Percentiles rank a stretch among this genome's conserved stretches.
Conservation (phyloP, 192 early-diverging fungal genomes). For the Coemansia sp. region DNA sequence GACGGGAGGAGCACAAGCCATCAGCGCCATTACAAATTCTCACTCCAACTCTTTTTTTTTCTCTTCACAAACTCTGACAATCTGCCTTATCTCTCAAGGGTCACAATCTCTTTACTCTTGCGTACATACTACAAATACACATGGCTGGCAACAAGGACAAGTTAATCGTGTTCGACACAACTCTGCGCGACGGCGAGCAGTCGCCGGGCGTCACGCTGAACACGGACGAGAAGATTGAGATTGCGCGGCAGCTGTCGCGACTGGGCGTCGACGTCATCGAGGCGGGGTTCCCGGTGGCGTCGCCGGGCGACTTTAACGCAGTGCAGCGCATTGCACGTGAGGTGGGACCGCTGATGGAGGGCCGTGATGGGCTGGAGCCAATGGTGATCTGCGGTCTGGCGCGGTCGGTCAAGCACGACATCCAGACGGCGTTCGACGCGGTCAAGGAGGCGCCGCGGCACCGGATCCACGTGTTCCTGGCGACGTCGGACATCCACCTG, state of each 20-base stretch:
- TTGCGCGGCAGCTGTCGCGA: slow-evolving; percentile 87
- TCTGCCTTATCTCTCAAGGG: no score
- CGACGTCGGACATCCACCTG: slow-evolving; percentile 95
- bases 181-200: slow-evolving; percentile 97
- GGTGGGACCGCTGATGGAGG: slow-evolving; percentile 81
- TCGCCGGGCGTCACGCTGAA: slow-evolving; percentile 95
- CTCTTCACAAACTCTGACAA: not conserved
- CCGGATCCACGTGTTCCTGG: slow-evolving; percentile 93
- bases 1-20: not conserved
- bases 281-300: slow-evolving; percentile 94
- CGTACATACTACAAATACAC: not conserved
- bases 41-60: slow-evolving; percentile 2
- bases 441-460: slow-evolving; percentile 80
- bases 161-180: slow-evolving; percentile 94
- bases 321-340: slow-evolving; percentile 92
- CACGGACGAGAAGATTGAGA: slow-evolving; percentile 90
- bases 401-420: slow-evolving; percentile 80
- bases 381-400: slow-evolving; percentile 91
- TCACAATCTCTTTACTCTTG: no score
- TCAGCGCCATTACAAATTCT: not conserved
- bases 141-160: slow-evolving; percentile 57
- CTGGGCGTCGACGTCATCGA: slow-evolving; percentile 96
- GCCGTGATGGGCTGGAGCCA: slow-evolving; percentile 71
- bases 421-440: slow-evolving; percentile 86
- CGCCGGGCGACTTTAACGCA: slow-evolving; percentile 92